A percentile compares a stretch with the other conserved stretches of the same genome.
Conservation (phyloP, 257 asterid genomes). For the Ligustrum vulgare region DNA sequence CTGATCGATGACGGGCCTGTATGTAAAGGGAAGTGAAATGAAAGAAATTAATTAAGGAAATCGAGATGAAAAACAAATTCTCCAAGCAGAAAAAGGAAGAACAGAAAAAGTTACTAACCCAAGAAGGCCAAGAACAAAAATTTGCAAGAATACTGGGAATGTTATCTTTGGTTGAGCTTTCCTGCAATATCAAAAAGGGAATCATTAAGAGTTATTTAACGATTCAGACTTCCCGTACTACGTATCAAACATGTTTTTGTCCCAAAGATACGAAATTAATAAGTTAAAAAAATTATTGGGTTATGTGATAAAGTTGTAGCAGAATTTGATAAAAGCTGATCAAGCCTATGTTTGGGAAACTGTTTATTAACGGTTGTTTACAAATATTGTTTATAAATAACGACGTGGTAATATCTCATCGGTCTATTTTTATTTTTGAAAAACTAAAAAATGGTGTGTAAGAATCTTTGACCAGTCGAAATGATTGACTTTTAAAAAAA, state of each 20-base stretch:
- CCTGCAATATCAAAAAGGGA: constrained; percentile 33
- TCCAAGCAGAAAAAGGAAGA: background rate
- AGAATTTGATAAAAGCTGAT: no score
- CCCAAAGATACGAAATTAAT: no score
- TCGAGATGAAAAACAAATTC: background rate
- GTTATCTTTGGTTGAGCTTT: constrained; percentile 85
- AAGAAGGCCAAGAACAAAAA: constrained; percentile 79
- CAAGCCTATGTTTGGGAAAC: no score
- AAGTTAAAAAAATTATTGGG: background rate
- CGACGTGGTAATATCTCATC: no score
- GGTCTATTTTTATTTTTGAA: no score
- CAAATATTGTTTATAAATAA: no score
- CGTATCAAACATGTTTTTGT: background rate
- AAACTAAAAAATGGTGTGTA: no score
- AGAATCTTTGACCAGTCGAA: no score
- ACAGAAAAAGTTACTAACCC: constrained; percentile 42
- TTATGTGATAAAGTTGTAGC: background rate
- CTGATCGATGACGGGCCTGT: constrained; percentile 90
- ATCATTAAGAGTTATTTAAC: background rate
- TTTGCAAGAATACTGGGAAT: constrained; percentile 74
- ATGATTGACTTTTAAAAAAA: no score
- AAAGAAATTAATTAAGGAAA: background rate
- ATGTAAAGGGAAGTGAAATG: background rate
- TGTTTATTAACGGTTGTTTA: no score
- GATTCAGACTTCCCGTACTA: no score